Conservation (phyloP, 2,329 filamentous ascomycete species). For the Alternaria incomplexa region DNA sequence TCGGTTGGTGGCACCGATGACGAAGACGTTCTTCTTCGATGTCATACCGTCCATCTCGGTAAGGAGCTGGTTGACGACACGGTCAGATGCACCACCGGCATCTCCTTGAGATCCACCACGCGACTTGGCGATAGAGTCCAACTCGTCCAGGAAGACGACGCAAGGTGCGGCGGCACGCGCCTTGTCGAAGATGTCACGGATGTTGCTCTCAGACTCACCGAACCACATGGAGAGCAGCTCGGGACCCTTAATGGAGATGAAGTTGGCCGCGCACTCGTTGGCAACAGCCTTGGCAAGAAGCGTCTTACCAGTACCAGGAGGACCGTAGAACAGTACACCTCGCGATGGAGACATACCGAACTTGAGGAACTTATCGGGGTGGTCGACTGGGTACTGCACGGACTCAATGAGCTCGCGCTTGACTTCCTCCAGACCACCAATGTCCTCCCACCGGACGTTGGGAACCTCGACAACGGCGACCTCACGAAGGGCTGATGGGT, state of each 20-base stretch:
- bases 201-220: conserved; percentile 99
- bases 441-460: conserved; percentile 99
- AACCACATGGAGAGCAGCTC: conserved; percentile 99
- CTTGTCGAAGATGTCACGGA: conserved; percentile 99
- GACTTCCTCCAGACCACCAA: conserved; percentile 96
- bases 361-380: conserved; percentile 99
- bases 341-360: conserved; percentile 97
- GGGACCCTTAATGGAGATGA: conserved; percentile 98
- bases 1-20: conserved; percentile 98
- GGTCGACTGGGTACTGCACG: conserved; percentile 98
- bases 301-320: conserved; percentile 99
- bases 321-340: conserved; percentile 98
- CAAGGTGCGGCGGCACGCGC: conserved; percentile 96
- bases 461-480: conserved; percentile 99
- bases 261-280: conserved; percentile 99
- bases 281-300: conserved; percentile 99
- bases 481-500: conserved; percentile 97
- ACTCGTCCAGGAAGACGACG: conserved; percentile 97
- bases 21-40: conserved; percentile 99
- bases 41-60: conserved; percentile 99
- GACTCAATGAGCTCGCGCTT: conserved; percentile 99
- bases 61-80: conserved; percentile 99
- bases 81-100: conserved; percentile 96
- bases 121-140: conserved; percentile 99
- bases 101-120: conserved; percentile 96